These are phyloP conservation scores for Podila epigama DNA, from an alignment of 192 early-diverging fungal species.

Conservation along the genomic window DNA sequence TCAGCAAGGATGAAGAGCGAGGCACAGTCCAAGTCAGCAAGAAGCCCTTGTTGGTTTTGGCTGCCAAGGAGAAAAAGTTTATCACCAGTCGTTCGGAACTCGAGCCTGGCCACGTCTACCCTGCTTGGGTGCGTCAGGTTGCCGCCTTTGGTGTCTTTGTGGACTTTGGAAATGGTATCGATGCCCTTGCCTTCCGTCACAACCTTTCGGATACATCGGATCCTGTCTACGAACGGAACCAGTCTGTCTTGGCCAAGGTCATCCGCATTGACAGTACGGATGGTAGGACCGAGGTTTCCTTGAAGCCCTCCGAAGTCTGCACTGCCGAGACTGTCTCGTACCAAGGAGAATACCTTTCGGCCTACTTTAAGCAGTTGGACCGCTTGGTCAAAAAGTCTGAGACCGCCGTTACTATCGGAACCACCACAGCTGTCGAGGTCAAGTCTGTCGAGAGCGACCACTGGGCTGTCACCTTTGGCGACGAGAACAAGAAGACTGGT, in stretches of 20 bases:
- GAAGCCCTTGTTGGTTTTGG: constrained; percentile 69
- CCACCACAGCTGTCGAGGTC: constrained; percentile 53
- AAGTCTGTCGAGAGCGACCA: constrained; percentile 60
- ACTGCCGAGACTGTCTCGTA: constrained; percentile 49
- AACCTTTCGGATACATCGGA: constrained; percentile 62
- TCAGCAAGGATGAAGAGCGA: constrained; percentile 56
- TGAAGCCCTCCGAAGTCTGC: constrained; percentile 70
- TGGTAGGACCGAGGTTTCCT: constrained; percentile 61
- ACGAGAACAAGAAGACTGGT: constrained; percentile 59
- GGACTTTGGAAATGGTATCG: constrained; percentile 61
- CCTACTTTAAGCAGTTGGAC: constrained; percentile 58
- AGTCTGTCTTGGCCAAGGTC: constrained; percentile 77
- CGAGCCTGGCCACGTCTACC: constrained; percentile 62
- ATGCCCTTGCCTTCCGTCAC: constrained; percentile 67
- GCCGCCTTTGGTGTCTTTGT: constrained; percentile 75
- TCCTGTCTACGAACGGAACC: constrained; percentile 63
- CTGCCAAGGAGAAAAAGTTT: constrained; percentile 58
- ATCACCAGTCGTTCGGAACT: constrained; percentile 49
- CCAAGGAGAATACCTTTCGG: constrained; percentile 59
- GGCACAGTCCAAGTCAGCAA: constrained; percentile 62
- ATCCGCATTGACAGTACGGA: constrained; percentile 57
- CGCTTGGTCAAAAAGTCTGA: constrained; percentile 31
- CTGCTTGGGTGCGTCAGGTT: constrained; percentile 70
- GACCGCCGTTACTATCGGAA: constrained; percentile 41
- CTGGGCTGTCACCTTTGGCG: constrained; percentile 51